Conservation (phyloP, 768 basidiomycete genomes). For the Tulasnella sp. region DNA sequence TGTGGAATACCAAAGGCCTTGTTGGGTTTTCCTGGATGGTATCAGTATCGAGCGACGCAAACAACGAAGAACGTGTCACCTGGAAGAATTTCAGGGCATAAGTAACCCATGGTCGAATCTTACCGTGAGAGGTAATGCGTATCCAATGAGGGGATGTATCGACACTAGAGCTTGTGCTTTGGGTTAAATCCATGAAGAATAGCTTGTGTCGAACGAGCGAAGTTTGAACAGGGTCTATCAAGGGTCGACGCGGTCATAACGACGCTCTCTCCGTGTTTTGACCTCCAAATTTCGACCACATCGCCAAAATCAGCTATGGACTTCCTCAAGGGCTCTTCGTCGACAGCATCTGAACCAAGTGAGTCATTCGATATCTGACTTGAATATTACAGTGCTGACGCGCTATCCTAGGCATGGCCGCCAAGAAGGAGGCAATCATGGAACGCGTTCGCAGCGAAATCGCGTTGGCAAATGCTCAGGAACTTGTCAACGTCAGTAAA, state of each 20-base stretch:
- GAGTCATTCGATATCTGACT: neutral
- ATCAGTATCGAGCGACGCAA: neutral
- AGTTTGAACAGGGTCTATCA: too few relatives aligned
- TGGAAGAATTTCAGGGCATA: constrained; percentile 20
- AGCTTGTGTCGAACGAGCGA: neutral
- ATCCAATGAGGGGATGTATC: constrained; percentile 15
- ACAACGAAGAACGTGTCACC: constrained; percentile 5
- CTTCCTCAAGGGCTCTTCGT: constrained; percentile 5
- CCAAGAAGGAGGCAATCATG: constrained; percentile 45
- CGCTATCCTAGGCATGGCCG: constrained; percentile 4
- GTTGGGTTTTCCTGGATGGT: constrained; percentile 1
- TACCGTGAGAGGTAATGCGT: constrained; percentile 17
- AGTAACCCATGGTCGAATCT: constrained; percentile 15
- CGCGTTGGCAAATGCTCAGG: constrained; percentile 61
- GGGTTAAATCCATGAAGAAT: too few relatives aligned
- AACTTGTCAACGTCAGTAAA: constrained; percentile 56
- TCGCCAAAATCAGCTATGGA: too few relatives aligned
- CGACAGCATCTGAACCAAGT: neutral
- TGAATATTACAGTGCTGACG: neutral
- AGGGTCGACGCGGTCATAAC: too few relatives aligned
- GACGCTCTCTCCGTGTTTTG: too few relatives aligned
- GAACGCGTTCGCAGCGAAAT: constrained; percentile 54
- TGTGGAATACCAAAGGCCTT: constrained; percentile 15
- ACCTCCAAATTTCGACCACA: neutral
- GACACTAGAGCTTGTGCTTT: too few relatives aligned